Evolutionary conservation across 306 rosid genomes (phyloP).

Genomic region (Lotus japonicus): DNA sequence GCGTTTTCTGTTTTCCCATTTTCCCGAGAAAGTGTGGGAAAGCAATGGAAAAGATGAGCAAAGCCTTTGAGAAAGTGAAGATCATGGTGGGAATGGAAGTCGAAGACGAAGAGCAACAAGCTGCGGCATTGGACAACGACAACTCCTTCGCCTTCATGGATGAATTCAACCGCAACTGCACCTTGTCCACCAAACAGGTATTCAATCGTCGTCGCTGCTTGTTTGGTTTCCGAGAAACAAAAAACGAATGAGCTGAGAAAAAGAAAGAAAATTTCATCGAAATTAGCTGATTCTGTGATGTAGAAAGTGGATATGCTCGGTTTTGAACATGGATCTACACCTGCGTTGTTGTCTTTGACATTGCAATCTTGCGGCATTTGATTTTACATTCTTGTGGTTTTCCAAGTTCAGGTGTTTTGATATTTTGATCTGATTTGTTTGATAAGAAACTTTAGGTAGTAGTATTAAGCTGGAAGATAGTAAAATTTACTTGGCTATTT

Average conservation of each 20-base stretch:
- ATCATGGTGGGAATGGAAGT: conserved; percentile 80
- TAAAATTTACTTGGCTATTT: not conserved
- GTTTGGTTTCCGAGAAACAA: not conserved
- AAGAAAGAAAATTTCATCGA: not conserved
- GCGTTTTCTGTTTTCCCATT: not conserved
- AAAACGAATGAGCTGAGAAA: not conserved
- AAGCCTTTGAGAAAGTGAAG: conserved; percentile 74
- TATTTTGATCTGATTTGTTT: not conserved
- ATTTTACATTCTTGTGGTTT: not conserved
- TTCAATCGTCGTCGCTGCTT: not conserved
- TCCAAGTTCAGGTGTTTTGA: not conserved
- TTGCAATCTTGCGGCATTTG: not conserved
- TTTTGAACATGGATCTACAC: conserved; percentile 9
- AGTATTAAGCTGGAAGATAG: conserved; percentile 1
- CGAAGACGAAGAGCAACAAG: conserved; percentile 51
- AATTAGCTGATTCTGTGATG: not conserved
- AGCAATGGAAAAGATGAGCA: conserved; percentile 70
- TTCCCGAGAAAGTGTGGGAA: conserved; percentile 29
- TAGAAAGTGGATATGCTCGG: not conserved
- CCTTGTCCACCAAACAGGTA: conserved; percentile 82
- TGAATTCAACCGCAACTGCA: conserved; percentile 80
- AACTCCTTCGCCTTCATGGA: conserved; percentile 58
- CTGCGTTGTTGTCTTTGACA: not conserved
- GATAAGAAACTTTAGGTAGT: not conserved
- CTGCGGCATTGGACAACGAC: conserved; percentile 32